Percentiles rank a stretch among this genome's conserved stretches.
phyloP scores from a whole-genome alignment of 2,329 filamentous ascomycete genomes.

The Diaporthe aspalathi region DNA sequence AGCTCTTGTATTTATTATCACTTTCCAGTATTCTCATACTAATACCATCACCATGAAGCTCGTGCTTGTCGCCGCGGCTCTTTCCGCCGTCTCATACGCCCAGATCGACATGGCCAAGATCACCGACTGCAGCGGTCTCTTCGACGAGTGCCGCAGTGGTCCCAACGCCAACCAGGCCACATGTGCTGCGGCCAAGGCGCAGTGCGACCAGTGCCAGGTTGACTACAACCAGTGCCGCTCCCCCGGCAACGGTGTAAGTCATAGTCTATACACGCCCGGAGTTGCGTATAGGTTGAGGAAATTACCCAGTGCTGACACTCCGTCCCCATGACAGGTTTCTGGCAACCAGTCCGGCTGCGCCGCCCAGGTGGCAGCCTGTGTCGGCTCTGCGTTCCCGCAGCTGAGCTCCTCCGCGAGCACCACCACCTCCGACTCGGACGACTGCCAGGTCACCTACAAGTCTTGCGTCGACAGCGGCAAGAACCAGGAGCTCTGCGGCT shows the following conservation, averaged over 20 bases:
- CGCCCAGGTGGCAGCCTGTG: conserved; percentile 3
- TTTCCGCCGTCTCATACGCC: conserved; percentile 27
- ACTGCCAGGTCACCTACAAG: conserved; percentile 13
- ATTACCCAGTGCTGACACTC: not conserved
- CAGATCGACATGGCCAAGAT: conserved; percentile 19
- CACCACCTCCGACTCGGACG: not conserved
- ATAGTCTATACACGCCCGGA: too few species aligned
- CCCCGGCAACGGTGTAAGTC: conserved; percentile 19
- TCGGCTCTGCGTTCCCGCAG: conserved; percentile 5
- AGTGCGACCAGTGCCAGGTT: conserved; percentile 28
- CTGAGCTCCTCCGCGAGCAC: not conserved
- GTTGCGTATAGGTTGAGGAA: too few species aligned
- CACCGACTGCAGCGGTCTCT: conserved; percentile 19
- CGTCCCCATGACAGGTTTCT: not conserved
- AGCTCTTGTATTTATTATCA: not conserved
- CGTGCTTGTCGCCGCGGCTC: conserved; percentile 17
- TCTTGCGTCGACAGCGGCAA: not conserved
- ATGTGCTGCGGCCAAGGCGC: not conserved
- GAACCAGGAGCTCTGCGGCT: conserved; percentile 26
- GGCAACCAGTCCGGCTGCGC: conserved; percentile 23
- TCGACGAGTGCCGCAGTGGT: not conserved
- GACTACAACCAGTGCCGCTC: conserved; percentile 16
- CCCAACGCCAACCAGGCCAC: conserved; percentile 6
- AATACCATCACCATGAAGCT: conserved; percentile 21
- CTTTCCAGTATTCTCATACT: not conserved